Conservation (phyloP, 805 yeast species). For the Wickerhamiella spandovensis region DNA sequence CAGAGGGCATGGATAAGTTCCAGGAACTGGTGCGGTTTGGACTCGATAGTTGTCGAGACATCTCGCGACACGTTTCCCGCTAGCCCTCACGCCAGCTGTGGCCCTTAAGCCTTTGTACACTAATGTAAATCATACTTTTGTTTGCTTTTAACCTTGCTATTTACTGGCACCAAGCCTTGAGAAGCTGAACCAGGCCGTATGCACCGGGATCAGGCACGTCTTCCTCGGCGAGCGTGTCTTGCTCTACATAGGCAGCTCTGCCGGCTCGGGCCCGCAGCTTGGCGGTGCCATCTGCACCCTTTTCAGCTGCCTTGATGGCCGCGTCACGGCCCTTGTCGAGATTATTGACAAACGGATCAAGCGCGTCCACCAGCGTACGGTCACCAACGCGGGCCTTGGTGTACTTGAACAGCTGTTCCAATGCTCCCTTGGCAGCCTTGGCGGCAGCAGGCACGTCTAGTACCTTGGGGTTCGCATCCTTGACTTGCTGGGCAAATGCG, state of each 20-base stretch:
- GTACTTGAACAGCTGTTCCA: constrained; percentile 65
- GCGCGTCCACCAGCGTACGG: constrained; percentile 76
- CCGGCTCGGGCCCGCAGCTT: constrained; percentile 76
- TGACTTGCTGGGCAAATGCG: constrained; percentile 49
- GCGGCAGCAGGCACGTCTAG: constrained; percentile 19
- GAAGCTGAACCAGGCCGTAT: constrained; percentile 57
- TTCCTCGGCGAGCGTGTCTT: constrained; percentile 38
- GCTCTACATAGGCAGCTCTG: constrained; percentile 77
- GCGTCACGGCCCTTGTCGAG: constrained; percentile 38
- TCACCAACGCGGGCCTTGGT: constrained; percentile 85
- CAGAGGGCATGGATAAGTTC: constrained; percentile 38
- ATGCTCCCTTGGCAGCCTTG: constrained; percentile 34
- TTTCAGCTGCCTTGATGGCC: constrained; percentile 57
- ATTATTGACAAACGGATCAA: constrained; percentile 71
- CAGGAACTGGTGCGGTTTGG: constrained; percentile 46
- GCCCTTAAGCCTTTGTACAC: neutral
- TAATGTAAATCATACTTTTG: neutral
- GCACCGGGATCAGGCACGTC: constrained; percentile 91
- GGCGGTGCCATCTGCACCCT: constrained; percentile 68
- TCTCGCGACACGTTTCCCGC: constrained; percentile 19
- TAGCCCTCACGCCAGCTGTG: too few species aligned
- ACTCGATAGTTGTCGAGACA: constrained; percentile 44
- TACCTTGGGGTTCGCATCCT: constrained; percentile 15
- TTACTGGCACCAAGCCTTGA: constrained; percentile 28
- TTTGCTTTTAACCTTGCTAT: neutral